phyloP scores from a whole-genome alignment of 345 rosid genomes.

The Euphorbia lathyris region DNA sequence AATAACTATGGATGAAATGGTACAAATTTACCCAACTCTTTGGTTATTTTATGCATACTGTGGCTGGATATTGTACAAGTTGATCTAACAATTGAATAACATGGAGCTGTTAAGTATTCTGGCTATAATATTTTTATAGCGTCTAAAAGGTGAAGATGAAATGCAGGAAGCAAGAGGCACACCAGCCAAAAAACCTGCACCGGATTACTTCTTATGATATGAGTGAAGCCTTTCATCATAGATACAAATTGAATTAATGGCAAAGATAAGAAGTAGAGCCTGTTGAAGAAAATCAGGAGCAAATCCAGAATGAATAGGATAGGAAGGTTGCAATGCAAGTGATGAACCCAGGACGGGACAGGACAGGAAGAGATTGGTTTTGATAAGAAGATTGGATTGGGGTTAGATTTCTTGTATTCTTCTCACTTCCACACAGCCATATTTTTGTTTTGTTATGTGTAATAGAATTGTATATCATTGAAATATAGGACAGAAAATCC shows the following conservation, averaged over 20 bases:
- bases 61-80: not conserved
- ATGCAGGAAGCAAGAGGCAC: conserved; percentile 90
- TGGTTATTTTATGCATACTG: not conserved
- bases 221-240: conserved; percentile 9
- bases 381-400: not conserved
- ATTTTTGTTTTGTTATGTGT: not conserved
- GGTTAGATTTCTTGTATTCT: not conserved
- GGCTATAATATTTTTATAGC: not conserved
- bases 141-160: not conserved
- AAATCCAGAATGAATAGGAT: not conserved
- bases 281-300: conserved; percentile 1
- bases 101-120: not conserved
- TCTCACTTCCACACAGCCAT: not conserved
- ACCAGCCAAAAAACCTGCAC: conserved; percentile 84
- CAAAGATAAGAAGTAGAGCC: conserved; percentile 8
- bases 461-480: conserved; percentile 9
- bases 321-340: conserved; percentile 15
- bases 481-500: conserved; percentile 1
- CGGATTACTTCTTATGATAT: conserved; percentile 85
- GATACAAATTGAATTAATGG: conserved; percentile 3
- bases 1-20: too few relatives aligned
- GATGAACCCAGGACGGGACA: conserved; percentile 21
- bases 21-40: too few relatives aligned
- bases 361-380: conserved; percentile 8
- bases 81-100: not conserved